These are phyloP conservation scores for Paraconiothyrium sp. DNA, from an alignment of 2,329 filamentous ascomycete species.

Conservation along the genomic window DNA sequence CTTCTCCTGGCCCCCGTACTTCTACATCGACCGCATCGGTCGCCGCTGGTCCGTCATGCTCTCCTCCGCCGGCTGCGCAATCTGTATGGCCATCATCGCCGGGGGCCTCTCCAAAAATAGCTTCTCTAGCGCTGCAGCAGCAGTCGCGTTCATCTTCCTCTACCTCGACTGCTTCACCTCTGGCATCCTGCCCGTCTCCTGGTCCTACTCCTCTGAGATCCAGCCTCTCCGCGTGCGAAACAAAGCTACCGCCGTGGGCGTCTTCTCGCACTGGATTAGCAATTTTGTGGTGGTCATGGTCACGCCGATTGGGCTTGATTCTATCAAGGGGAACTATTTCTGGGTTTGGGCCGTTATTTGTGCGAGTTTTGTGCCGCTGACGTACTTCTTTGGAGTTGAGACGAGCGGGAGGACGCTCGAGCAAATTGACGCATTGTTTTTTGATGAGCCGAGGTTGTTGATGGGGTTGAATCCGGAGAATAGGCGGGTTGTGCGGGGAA, in stretches of 20 bases:
- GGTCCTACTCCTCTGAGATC: conserved; percentile 5
- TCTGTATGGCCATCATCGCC: conserved; percentile 8
- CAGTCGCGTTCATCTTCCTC: conserved; percentile 7
- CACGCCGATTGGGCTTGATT: not conserved
- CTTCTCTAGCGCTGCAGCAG: conserved; percentile 5
- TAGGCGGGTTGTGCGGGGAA: not conserved
- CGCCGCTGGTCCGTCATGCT: conserved; percentile 6
- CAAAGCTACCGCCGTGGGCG: conserved; percentile 4
- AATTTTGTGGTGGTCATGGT: conserved; percentile 7
- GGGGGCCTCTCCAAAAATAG: conserved; percentile 2
- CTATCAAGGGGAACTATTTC: conserved; percentile 1
- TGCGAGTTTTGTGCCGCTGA: conserved; percentile 5
- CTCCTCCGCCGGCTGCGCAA: not conserved
- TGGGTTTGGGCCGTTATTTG: conserved; percentile 7
- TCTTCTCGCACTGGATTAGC: conserved; percentile 10
- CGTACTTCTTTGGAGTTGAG: conserved; percentile 5
- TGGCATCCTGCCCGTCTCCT: conserved; percentile 3
- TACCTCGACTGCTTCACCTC: conserved; percentile 9
- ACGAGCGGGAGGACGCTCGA: conserved; percentile 2
- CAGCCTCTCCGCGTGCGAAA: conserved; percentile 4
- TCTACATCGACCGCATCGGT: conserved; percentile 5
- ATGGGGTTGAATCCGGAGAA: conserved; percentile 6
- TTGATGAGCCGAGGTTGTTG: not conserved
- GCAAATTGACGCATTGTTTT: conserved; percentile 3
- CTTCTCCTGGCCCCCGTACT: conserved; percentile 5